Evolutionary conservation across 768 basidiomycete genomes (phyloP).

Genomic region (Phanerochaete sordida): DNA sequence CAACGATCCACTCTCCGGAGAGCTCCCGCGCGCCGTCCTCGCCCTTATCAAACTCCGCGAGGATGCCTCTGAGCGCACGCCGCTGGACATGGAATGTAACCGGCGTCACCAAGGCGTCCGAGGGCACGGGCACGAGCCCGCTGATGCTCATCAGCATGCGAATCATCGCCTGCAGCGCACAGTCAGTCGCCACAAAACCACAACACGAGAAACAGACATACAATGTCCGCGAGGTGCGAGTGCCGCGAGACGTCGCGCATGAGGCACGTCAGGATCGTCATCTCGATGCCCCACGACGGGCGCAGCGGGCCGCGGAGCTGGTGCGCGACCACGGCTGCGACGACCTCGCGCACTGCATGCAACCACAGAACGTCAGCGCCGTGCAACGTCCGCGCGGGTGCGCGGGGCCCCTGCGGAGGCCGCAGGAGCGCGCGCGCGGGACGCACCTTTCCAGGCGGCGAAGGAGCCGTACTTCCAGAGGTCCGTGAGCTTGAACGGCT

Average conservation of each 20-base stretch:
- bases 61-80: constrained; percentile 74
- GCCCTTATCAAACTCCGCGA: constrained; percentile 65
- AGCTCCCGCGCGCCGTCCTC: constrained; percentile 82
- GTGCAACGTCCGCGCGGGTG: too few relatives aligned
- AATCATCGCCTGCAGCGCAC: constrained; percentile 41
- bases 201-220: too few relatives aligned
- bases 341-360: constrained; percentile 39
- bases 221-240: constrained; percentile 80
- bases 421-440: too few relatives aligned
- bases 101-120: constrained; percentile 92
- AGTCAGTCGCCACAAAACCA: not conserved
- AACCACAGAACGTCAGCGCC: not conserved
- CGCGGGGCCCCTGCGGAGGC: too few relatives aligned
- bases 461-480: constrained; percentile 55
- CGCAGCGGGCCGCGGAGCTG: constrained; percentile 84
- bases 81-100: constrained; percentile 83
- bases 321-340: constrained; percentile 71
- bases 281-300: constrained; percentile 91
- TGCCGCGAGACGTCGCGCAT: constrained; percentile 83
- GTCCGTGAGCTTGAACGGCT: constrained; percentile 62
- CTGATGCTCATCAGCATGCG: constrained; percentile 72
- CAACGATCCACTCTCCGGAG: constrained; percentile 96
- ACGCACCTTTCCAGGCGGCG: constrained; percentile 61
- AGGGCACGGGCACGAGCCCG: constrained; percentile 81
- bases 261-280: constrained; percentile 84